Evolutionary conservation across 169 alveolate genomes (phyloP).

Genomic region (Cryptosporidium felis): DNA sequence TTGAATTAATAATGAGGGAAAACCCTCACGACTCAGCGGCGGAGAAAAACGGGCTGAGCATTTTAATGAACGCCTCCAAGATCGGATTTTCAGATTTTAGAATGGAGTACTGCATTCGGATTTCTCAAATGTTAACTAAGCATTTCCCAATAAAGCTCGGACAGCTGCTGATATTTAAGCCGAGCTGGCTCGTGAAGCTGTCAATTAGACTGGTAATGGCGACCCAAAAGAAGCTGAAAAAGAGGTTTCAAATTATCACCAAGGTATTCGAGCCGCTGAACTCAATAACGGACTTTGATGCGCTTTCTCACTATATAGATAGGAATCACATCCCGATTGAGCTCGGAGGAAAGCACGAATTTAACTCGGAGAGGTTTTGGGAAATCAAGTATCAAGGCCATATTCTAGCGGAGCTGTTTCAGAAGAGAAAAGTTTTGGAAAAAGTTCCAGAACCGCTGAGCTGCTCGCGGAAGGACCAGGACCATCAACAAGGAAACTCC

Average conservation of each 20-base stretch:
- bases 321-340: slow-evolving; percentile 44
- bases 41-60: slow-evolving; percentile 41
- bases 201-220: slow-evolving; percentile 14
- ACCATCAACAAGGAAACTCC: no score
- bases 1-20: slow-evolving; percentile 59
- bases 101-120: slow-evolving; percentile 19
- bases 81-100: slow-evolving; percentile 33
- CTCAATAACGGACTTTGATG: slow-evolving; percentile 69
- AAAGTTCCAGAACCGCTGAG: background rate
- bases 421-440: background rate
- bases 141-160: slow-evolving; percentile 54
- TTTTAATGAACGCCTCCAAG: slow-evolving; percentile 40
- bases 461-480: background rate
- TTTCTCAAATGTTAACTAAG: slow-evolving; percentile 3
- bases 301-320: slow-evolving; percentile 67
- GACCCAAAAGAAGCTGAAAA: slow-evolving; percentile 9
- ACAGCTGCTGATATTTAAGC: slow-evolving; percentile 49
- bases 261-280: slow-evolving; percentile 42
- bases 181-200: slow-evolving; percentile 17
- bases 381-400: slow-evolving; percentile 28
- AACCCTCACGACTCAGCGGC: slow-evolving; percentile 41
- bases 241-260: slow-evolving; percentile 54
- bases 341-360: slow-evolving; percentile 52
- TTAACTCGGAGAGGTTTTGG: slow-evolving; percentile 50
- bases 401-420: slow-evolving; percentile 22